These are phyloP conservation scores for Phaeosphaeriaceae sp. DNA, from an alignment of 2,329 filamentous ascomycete genomes.

Conservation along the genomic window DNA sequence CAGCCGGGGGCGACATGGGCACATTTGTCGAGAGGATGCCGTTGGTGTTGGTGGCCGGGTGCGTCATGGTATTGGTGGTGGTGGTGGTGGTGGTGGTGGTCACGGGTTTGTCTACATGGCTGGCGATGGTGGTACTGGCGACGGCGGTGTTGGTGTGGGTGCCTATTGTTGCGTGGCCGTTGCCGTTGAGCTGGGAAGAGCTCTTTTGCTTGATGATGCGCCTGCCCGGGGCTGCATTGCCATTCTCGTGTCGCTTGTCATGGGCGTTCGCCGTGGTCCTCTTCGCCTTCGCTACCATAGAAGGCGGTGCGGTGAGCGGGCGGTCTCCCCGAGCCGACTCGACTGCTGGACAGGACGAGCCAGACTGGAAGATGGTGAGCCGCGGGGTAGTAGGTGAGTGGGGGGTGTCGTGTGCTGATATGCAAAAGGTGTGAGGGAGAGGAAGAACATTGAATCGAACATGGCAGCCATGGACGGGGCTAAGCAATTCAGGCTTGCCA, in stretches of 20 bases:
- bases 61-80: constrained; percentile 43
- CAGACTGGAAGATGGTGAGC: constrained; percentile 52
- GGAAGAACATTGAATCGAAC: constrained; percentile 7
- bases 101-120: constrained; percentile 46
- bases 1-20: constrained; percentile 13
- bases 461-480: background rate
- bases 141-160: constrained; percentile 45
- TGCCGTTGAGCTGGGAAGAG: constrained; percentile 53
- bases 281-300: constrained; percentile 58
- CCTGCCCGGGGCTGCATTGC: constrained; percentile 78
- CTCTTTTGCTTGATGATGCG: constrained; percentile 61
- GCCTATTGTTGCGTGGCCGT: constrained; percentile 49
- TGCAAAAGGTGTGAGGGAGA: constrained; percentile 17
- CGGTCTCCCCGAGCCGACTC: constrained; percentile 48
- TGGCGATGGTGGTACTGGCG: constrained; percentile 44
- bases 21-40: constrained; percentile 7
- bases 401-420: constrained; percentile 26
- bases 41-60: constrained; percentile 21
- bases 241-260: constrained; percentile 79
- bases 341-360: constrained; percentile 53
- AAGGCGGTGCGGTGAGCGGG: constrained; percentile 41
- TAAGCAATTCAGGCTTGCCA: background rate
- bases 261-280: constrained; percentile 54
- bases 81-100: constrained; percentile 47
- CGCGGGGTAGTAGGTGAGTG: constrained; percentile 31